Evolutionary conservation across 352 stramenopile genomes (phyloP), one percentile per base, ranked within the genome.

Genomic region (Phytophthora brassicae): DNA sequence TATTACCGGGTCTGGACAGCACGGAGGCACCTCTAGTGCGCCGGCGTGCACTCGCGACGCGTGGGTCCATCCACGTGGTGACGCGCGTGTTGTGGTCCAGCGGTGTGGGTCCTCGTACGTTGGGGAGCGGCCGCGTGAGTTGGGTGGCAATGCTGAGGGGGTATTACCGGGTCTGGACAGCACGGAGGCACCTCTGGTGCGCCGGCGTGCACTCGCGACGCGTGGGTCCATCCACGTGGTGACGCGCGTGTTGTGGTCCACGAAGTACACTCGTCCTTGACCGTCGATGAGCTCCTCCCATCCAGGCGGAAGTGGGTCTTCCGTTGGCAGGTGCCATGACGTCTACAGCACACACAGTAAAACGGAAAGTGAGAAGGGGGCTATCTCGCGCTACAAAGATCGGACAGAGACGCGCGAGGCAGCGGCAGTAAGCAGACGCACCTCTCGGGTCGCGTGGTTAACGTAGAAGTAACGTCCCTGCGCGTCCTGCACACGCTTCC

Each of bases 381-480:
- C n/a, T n/a, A n/a, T n/a, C n/a, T n/a, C n/a, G 29, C 19, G 29
- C 35, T 50, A 26, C 44, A 70, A 36, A 52, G 49, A 11, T 39
- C 44, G 39, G 4, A 33, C 14, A 43, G 20, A 41, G 6, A 6
- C 23, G 26, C n/a, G 26, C 28, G 33, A 17, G 16, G 1, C 7
- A n/a, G 28, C 8, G 4, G 33, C 7, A 38, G 26, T 8, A 31
- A 4, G 26, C 26, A 39, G 16, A 57, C 68, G 64, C 36, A 94
- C 84, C 84, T 95, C 81, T 16, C 82, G 77, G 24, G 86, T 93
- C 22, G 46, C 61, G 64, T 93, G 84, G 64, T 95, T 95, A 23
- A 95, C 86, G 66, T 93, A 95, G 66, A 95, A 95, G 38, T 90
- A 88, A 53, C 83, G 82, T 4, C 86, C 86, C 31, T 86, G 78